Conservation (phyloP, 1,284 basidiomycete species). For the Cutaneotrichosporon daszewskae region DNA sequence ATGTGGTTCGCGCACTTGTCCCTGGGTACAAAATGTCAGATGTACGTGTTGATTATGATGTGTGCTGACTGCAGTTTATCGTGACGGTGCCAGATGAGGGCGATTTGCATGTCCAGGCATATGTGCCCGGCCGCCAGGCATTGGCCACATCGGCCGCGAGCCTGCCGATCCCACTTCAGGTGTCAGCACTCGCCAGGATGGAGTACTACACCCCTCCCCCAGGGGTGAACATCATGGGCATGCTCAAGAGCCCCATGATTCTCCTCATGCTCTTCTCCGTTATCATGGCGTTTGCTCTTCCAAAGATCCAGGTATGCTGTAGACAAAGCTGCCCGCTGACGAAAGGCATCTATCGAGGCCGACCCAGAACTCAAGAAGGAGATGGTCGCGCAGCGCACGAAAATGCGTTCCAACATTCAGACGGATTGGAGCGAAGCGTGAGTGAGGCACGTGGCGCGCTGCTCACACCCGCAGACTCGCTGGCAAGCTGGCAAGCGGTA, state of each 20-base stretch:
- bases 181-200: constrained; percentile 56
- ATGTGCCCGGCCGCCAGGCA: constrained; percentile 56
- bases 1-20: constrained; percentile 32
- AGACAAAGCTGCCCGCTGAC: background rate
- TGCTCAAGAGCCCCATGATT: constrained; percentile 84
- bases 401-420: constrained; percentile 57
- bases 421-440: constrained; percentile 41
- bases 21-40: constrained; percentile 19
- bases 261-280: constrained; percentile 70
- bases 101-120: constrained; percentile 53
- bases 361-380: constrained; percentile 71
- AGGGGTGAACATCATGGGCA: constrained; percentile 63
- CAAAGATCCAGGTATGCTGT: constrained; percentile 63
- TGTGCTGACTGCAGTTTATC: constrained; percentile 20
- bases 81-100: constrained; percentile 21
- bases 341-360: constrained; percentile 61
- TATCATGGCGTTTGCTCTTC: constrained; percentile 67
- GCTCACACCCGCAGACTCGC: constrained; percentile 8
- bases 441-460: constrained; percentile 13
- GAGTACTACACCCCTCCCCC: constrained; percentile 66
- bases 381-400: constrained; percentile 62
- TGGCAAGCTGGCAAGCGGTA: constrained; percentile 3
- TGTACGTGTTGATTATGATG: no score
- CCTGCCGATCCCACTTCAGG: constrained; percentile 61
- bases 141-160: constrained; percentile 59